Percentiles rank a stretch among this genome's conserved stretches.
These are phyloP conservation scores for Pyracantha coccinea DNA, from an alignment of 331 rosid species.

Conservation along the genomic window DNA sequence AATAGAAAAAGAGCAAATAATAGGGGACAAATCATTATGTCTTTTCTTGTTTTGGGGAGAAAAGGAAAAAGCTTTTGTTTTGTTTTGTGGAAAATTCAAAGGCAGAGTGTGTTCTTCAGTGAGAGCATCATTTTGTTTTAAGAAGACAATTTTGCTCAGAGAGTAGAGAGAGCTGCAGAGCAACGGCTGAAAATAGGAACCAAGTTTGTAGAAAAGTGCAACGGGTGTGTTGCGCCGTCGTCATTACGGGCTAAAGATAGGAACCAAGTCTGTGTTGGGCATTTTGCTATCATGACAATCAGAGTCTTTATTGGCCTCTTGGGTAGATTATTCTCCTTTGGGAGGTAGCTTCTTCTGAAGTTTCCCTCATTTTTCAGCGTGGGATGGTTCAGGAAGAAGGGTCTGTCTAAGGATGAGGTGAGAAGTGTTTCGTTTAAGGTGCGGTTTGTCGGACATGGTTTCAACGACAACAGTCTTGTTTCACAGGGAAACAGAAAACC, in stretches of 20 bases:
- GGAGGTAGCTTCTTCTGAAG: constrained; percentile 71
- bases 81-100: no score
- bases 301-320: constrained; percentile 50
- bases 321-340: constrained; percentile 37
- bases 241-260: constrained; percentile 65
- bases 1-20: no score
- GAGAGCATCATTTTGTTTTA: no score
- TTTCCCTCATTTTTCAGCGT: constrained; percentile 74
- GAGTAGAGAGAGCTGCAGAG: no score
- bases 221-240: no score
- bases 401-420: constrained; percentile 73
- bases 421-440: constrained; percentile 69
- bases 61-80: no score
- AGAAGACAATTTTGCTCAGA: no score
- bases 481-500: constrained; percentile 42
- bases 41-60: no score
- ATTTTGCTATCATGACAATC: constrained; percentile 25
- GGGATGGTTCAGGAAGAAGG: constrained; percentile 65
- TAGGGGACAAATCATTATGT: no score
- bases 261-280: constrained; percentile 47
- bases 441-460: constrained; percentile 83
- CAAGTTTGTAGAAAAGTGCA: no score
- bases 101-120: no score
- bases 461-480: constrained; percentile 28
- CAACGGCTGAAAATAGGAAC: no score